Evolutionary conservation across 768 basidiomycete genomes (phyloP).

Genomic region (Termitomyces sp.): DNA sequence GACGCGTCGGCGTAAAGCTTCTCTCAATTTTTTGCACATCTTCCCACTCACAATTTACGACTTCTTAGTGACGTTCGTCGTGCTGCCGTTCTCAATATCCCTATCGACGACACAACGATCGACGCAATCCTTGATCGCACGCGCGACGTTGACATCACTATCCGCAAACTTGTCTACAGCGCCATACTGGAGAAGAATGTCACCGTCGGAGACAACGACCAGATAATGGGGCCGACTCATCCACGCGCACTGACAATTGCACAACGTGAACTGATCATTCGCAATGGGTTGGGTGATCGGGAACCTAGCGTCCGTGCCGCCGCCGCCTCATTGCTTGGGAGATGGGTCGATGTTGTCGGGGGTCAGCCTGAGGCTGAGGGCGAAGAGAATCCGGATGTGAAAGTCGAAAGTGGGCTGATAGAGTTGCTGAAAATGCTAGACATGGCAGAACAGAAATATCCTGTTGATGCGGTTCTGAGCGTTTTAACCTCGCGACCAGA

Average conservation of each 20-base stretch:
- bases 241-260: slow-evolving; percentile 62
- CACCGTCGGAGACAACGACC: slow-evolving; percentile 18
- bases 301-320: slow-evolving; percentile 71
- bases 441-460: slow-evolving; percentile 48
- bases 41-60: too few relatives aligned
- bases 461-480: slow-evolving; percentile 71
- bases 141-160: slow-evolving; percentile 71
- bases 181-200: slow-evolving; percentile 48
- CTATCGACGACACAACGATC: slow-evolving; percentile 52
- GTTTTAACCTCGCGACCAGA: slow-evolving; percentile 66
- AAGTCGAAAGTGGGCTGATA: slow-evolving; percentile 22
- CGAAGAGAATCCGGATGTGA: slow-evolving; percentile 20
- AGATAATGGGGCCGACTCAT: slow-evolving; percentile 57
- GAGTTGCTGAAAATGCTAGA: slow-evolving; percentile 46
- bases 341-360: slow-evolving; percentile 70
- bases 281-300: slow-evolving; percentile 84
- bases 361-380: slow-evolving; percentile 30
- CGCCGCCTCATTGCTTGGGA: slow-evolving; percentile 65
- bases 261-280: slow-evolving; percentile 76
- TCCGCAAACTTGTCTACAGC: slow-evolving; percentile 74
- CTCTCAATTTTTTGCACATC: neutral
- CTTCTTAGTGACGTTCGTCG: slow-evolving; percentile 79
- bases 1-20: slow-evolving; percentile 72
- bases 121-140: slow-evolving; percentile 69
- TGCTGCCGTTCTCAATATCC: slow-evolving; percentile 70